Evolutionary conservation across 2,329 filamentous ascomycete species (phyloP), one percentile per base, ranked within the genome.

Genomic region (Paecilomyces dactylethromorphus): DNA sequence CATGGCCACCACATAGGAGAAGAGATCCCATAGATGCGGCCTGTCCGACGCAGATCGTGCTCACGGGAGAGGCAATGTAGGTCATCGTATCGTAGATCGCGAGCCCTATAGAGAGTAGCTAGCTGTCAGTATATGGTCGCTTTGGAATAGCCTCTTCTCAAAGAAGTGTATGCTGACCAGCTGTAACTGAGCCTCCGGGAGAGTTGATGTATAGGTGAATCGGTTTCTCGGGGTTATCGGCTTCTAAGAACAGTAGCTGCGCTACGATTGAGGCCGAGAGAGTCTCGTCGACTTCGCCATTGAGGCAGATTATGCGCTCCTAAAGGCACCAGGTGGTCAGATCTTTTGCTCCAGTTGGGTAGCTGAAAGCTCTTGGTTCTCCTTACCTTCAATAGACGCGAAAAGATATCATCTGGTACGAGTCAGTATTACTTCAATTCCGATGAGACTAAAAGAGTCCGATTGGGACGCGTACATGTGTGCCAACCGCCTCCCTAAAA

Each of bases 61-160:
- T 93, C 0, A 99, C 92, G 1, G 93, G 91, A 2, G 90, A 90
- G 61, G 88, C 87, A 71, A 99, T 97, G 75, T 99, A 99, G 66
- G 89, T 87, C 93, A 99, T 97, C 12, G 94, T 99, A 74, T 99
- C 94, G 81, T 99, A 99, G 69, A 99, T 97, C 26, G 94, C 92
- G 60, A 88, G 79, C 51, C 75, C 73, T 74, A 35, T 8, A 10
- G 33, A 56, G 55, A 56, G n/a, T 22, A 29, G 29, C 51, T 11
- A 35, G 52, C 11, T 12, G 18, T 29, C 39, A 53, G 29, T 51
- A 31, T 49, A 21, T n/a, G n/a, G 39, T 39, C 32, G n/a, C 33
- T 6, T n/a, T 15, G 21, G 15, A 29, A 29, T 21, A 57, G 24
- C 3, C 56, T n/a, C n/a, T n/a, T n/a, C 24, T 18, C 18, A 7